Conservation (phyloP, 768 basidiomycete species). For the Lactarius pseudohatsudake region DNA sequence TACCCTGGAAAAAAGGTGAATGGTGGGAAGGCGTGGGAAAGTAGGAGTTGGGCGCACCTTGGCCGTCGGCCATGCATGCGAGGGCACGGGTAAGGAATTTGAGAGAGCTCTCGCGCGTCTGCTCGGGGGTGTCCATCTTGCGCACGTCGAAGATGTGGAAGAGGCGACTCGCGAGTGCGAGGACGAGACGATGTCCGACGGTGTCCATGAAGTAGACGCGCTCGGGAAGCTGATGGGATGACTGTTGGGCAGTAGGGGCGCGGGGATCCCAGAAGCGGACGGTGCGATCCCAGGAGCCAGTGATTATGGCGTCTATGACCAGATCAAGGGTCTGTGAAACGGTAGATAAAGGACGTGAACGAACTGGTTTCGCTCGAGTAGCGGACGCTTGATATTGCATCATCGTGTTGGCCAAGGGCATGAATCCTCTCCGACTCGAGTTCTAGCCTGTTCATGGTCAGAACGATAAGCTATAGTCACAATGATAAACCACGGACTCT, state of each 20-base stretch:
- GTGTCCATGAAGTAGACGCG: slow-evolving; percentile 85
- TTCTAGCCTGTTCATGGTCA: slow-evolving; percentile 59
- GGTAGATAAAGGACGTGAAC: slow-evolving; percentile 31
- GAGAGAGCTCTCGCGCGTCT: slow-evolving; percentile 86
- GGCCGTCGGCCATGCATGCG: slow-evolving; percentile 89
- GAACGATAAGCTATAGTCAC: background rate
- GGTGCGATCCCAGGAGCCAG: slow-evolving; percentile 91
- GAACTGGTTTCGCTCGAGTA: slow-evolving; percentile 65
- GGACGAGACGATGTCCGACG: slow-evolving; percentile 76
- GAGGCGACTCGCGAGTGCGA: slow-evolving; percentile 88
- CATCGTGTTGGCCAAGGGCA: slow-evolving; percentile 77
- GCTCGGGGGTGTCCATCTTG: slow-evolving; percentile 70
- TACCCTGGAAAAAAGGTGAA: slow-evolving; percentile 56
- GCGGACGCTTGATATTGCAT: slow-evolving; percentile 75
- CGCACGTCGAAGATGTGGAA: slow-evolving; percentile 89
- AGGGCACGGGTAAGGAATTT: slow-evolving; percentile 94
- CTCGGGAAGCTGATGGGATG: slow-evolving; percentile 69
- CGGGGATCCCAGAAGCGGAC: slow-evolving; percentile 87
- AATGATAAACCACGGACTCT: slow-evolving; percentile 53
- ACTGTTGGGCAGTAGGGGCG: slow-evolving; percentile 53
- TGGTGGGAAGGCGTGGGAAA: background rate
- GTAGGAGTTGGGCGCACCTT: slow-evolving; percentile 50
- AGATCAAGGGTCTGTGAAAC: background rate
- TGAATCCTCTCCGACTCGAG: slow-evolving; percentile 68
- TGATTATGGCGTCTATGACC: slow-evolving; percentile 63